Percentiles rank a stretch among this genome's conserved stretches.
Evolutionary conservation across 2,329 filamentous ascomycete species (phyloP).

Genomic region (Dendryphion nanum): DNA sequence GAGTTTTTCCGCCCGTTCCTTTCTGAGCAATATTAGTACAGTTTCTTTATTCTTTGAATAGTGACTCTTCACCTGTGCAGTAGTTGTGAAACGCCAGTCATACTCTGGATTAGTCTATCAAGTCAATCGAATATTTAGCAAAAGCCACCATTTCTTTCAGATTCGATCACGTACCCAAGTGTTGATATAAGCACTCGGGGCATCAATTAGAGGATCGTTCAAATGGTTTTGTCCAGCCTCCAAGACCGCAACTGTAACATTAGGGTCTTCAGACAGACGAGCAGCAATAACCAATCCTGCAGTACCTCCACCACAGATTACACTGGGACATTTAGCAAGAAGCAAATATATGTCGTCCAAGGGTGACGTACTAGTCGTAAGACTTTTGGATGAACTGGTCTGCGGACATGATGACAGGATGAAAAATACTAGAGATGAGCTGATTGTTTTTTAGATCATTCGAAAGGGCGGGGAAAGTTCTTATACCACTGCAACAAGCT

Average conservation of each 20-base stretch:
- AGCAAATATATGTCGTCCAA: no score
- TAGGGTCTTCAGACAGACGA: slow-evolving; percentile 25
- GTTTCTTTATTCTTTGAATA: no score
- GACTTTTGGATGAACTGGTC: slow-evolving; percentile 19
- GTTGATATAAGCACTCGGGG: no score
- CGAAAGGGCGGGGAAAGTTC: no score
- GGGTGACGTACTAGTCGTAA: no score
- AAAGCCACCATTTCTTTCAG: no score
- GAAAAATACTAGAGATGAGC: background rate
- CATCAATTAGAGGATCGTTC: slow-evolving; percentile 27
- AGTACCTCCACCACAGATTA: slow-evolving; percentile 28
- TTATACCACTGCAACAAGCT: no score
- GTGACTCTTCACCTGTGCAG: slow-evolving; percentile 32
- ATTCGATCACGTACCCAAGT: no score
- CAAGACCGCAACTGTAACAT: slow-evolving; percentile 23
- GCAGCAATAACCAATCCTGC: slow-evolving; percentile 29
- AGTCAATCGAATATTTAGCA: slow-evolving; percentile 22
- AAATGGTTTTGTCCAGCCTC: slow-evolving; percentile 24
- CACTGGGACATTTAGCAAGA: no score
- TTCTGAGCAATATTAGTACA: slow-evolving; percentile 14
- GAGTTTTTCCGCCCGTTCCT: slow-evolving; percentile 17
- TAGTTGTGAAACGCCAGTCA: slow-evolving; percentile 30
- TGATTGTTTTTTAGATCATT: no score
- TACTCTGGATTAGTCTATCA: slow-evolving; percentile 28
- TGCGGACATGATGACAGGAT: slow-evolving; percentile 16